Percentiles rank a stretch among this genome's conserved stretches.
Evolutionary conservation across 805 yeast genomes (phyloP).

Genomic region (Pichia phayaonensis): DNA sequence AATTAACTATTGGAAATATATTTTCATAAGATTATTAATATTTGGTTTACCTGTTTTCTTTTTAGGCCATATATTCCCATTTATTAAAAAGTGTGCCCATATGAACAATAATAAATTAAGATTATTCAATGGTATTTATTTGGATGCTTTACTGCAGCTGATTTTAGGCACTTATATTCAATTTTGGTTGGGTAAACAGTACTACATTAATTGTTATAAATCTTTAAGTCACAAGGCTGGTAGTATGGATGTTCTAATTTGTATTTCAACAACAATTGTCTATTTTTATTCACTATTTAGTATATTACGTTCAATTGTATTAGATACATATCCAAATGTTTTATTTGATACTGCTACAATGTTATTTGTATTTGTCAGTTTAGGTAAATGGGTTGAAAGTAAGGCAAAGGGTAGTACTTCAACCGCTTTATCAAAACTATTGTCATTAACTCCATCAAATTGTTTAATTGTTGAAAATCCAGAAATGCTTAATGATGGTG

Average conservation of each 20-base stretch:
- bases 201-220: slow-evolving; percentile 55
- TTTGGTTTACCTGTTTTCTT: slow-evolving; percentile 58
- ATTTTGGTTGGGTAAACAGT: slow-evolving; percentile 57
- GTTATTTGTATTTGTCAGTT: slow-evolving; percentile 73
- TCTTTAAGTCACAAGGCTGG: slow-evolving; percentile 65
- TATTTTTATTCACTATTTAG: slow-evolving; percentile 66
- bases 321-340: slow-evolving; percentile 49
- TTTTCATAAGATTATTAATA: slow-evolving; percentile 42
- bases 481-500: slow-evolving; percentile 7
- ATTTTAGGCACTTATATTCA: slow-evolving; percentile 53
- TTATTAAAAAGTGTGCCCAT: slow-evolving; percentile 22
- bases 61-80: slow-evolving; percentile 43
- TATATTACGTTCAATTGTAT: slow-evolving; percentile 39
- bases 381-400: slow-evolving; percentile 89
- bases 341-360: slow-evolving; percentile 83
- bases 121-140: slow-evolving; percentile 47
- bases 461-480: slow-evolving; percentile 56
- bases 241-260: slow-evolving; percentile 89
- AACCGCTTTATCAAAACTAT: slow-evolving; percentile 70
- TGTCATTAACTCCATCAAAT: slow-evolving; percentile 71
- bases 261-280: slow-evolving; percentile 73
- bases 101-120: slow-evolving; percentile 7
- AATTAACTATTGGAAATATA: slow-evolving; percentile 59
- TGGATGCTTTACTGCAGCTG: slow-evolving; percentile 57
- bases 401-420: slow-evolving; percentile 93